phyloP scores from a whole-genome alignment of 495 filamentous ascomycete species.

The Viridothelium virens region DNA sequence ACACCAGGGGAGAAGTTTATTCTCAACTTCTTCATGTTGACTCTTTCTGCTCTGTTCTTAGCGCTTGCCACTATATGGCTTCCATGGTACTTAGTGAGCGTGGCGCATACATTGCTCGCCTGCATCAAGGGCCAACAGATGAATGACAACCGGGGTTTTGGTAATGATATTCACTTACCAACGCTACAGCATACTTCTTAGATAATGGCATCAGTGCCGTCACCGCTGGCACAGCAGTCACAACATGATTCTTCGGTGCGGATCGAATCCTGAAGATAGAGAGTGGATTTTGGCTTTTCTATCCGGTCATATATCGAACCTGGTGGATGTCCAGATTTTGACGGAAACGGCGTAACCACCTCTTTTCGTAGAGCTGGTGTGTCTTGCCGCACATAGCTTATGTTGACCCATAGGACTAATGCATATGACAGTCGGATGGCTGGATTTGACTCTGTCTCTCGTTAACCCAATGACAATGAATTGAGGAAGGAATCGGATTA shows the following conservation, averaged over 20 bases:
- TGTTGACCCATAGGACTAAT: too few relatives aligned
- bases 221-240: not conserved
- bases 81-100: not conserved
- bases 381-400: too few relatives aligned
- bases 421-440: too few relatives aligned
- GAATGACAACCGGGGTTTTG: not conserved
- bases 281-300: not conserved
- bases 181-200: too few relatives aligned
- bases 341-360: too few relatives aligned
- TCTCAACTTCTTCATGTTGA: constrained; percentile 35
- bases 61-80: not conserved
- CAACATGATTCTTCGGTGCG: not conserved
- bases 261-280: not conserved
- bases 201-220: not conserved
- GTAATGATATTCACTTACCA: not conserved
- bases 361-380: too few relatives aligned
- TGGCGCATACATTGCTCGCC: not conserved
- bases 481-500: too few relatives aligned
- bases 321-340: too few relatives aligned
- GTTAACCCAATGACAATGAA: too few relatives aligned
- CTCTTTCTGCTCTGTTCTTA: not conserved
- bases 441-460: too few relatives aligned
- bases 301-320: too few relatives aligned
- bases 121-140: constrained; percentile 1
- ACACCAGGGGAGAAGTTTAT: constrained; percentile 1